These are phyloP conservation scores for Cyberlindnera veronae DNA, from an alignment of 805 yeast genomes.

Conservation along the genomic window DNA sequence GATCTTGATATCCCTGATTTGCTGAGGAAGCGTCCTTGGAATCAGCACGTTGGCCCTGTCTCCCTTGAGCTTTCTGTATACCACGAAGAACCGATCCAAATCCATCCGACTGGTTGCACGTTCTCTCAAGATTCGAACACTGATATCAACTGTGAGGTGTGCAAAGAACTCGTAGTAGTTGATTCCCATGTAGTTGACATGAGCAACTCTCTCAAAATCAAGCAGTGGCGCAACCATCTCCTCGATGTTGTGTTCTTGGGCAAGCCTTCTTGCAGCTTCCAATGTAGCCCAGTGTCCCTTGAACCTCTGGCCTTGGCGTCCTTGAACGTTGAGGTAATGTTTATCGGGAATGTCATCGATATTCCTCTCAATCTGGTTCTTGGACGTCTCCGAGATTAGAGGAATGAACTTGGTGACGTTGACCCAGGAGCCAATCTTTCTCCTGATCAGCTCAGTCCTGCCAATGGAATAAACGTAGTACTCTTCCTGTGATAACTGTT, in stretches of 20 bases:
- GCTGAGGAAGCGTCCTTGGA: slow-evolving; percentile 16
- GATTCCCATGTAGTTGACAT: slow-evolving; percentile 23
- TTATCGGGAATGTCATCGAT: neutral
- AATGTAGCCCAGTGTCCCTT: slow-evolving; percentile 26
- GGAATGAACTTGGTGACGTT: slow-evolving; percentile 7
- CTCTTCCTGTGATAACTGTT: slow-evolving; percentile 5
- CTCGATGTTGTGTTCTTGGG: slow-evolving; percentile 16
- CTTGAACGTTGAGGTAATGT: neutral
- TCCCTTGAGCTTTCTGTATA: slow-evolving; percentile 19
- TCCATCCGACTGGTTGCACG: slow-evolving; percentile 16
- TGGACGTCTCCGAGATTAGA: neutral
- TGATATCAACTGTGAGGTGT: slow-evolving; percentile 11
- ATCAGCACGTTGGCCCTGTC: slow-evolving; percentile 5
- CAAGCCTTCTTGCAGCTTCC: slow-evolving; percentile 23
- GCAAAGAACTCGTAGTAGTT: slow-evolving; percentile 27
- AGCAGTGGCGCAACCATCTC: slow-evolving; percentile 21
- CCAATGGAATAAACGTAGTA: slow-evolving; percentile 3
- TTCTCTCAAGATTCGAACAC: slow-evolving; percentile 27
- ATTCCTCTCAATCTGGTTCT: slow-evolving; percentile 1
- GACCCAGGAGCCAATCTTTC: slow-evolving; percentile 14
- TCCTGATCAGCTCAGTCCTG: slow-evolving; percentile 1
- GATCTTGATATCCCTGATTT: slow-evolving; percentile 11
- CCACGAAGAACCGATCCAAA: slow-evolving; percentile 24
- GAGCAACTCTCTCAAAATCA: slow-evolving; percentile 26
- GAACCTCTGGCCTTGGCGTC: slow-evolving; percentile 1